Evolutionary conservation across 257 asterid species (phyloP).

Genomic region (Capsicum chinense): DNA sequence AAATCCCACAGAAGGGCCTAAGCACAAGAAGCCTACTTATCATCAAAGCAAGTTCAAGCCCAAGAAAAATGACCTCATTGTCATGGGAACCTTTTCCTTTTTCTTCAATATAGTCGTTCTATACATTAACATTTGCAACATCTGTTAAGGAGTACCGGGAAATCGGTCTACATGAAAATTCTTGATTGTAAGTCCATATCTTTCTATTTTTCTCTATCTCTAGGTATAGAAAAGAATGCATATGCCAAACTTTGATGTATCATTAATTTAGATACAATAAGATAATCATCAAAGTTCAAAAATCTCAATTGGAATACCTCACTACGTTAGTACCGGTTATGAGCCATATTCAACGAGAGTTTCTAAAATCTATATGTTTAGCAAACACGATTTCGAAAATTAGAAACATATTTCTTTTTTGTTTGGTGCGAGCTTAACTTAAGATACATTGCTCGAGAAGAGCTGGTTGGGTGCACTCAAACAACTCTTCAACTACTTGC

Average conservation of each 20-base stretch:
- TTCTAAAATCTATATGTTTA: not conserved
- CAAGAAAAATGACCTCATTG: not conserved
- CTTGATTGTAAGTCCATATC: not conserved
- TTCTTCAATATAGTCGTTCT: too few relatives aligned
- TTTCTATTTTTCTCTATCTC: not conserved
- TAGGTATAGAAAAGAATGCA: not conserved
- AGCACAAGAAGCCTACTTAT: too few relatives aligned
- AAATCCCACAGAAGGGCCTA: too few relatives aligned
- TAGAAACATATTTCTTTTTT: not conserved
- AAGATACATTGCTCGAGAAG: too few relatives aligned
- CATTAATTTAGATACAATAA: not conserved
- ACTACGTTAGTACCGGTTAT: not conserved
- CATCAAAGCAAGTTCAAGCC: too few relatives aligned
- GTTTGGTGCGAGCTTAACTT: not conserved
- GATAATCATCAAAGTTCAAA: not conserved
- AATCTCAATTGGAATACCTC: not conserved
- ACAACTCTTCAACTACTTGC: too few relatives aligned
- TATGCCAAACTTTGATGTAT: not conserved
- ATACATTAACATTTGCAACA: too few relatives aligned
- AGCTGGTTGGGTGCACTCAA: too few relatives aligned
- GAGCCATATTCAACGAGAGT: not conserved
- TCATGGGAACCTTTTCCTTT: not conserved
- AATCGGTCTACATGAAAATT: conserved; percentile 26
- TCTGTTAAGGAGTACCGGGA: too few relatives aligned
- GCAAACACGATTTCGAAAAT: not conserved